Evolutionary conservation across 495 filamentous ascomycete species (phyloP), one percentile per base, ranked within the genome.

Genomic region (Entonaema liquescens): DNA sequence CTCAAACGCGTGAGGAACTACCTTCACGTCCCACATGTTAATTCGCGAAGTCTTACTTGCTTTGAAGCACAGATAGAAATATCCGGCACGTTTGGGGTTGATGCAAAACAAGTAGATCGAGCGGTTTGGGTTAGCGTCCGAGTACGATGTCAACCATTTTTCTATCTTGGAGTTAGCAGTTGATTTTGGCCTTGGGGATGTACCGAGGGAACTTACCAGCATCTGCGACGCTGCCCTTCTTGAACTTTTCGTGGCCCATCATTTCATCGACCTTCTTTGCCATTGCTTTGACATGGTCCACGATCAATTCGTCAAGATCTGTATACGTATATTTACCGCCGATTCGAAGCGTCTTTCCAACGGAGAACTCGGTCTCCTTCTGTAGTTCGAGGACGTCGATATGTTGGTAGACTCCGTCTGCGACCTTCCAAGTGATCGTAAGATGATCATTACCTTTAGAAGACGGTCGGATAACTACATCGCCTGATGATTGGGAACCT

Each of bases 341-440:
- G 42, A 98, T 91, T 72, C 91, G 92, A 50, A 98, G 85, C 15
- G 88, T 88, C 62, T 87, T 89, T 31, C 96, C 95, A 12, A 98
- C 91, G 3, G 93, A 93, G 78, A 97, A 97, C 79, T 98, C 94
- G 57, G 92, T 98, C 70, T 95, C 93, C 80, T 99, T 99, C 80
- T 96, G 92, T 61, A 99, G 79, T 79, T 99, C 95, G 19, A 99
- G 87, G 35, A 99, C 96, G 77, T 99, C 96, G 62, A 99, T 92
- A 75, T 99, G 95, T 81, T 99, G 95, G 74, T 93, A 98, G 36
- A 98, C 88, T 62, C 91, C 91, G 71, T 98, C 93, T 0, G 92
- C 88, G n/a, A 99, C 93, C 80, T 98, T 99, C 95, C 95, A 99
- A 1, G 95, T 99, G 42, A 99, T 87, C 3, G 95, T 93, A 54